Conservation (phyloP, 164 flowering plant species). For the Sedum album region DNA sequence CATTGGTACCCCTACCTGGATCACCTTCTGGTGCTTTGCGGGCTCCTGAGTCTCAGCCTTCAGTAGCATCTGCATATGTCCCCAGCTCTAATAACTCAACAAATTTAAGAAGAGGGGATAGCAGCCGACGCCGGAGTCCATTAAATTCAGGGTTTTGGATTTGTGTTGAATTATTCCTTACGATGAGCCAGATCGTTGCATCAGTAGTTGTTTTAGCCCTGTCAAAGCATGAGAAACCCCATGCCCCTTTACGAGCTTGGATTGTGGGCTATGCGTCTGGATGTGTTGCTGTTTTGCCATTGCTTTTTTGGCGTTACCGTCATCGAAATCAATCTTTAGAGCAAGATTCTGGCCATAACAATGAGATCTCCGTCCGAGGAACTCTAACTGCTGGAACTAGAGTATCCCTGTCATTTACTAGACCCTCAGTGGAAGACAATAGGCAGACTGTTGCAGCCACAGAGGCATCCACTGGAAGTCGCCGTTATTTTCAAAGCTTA, state of each 20-base stretch:
- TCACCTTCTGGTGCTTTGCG: constrained; percentile 12
- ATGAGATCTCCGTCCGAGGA: constrained; percentile 29
- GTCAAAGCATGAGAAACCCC: constrained; percentile 31
- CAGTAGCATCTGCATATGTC: constrained; percentile 14
- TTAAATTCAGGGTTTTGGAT: constrained; percentile 79
- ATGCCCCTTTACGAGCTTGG: constrained; percentile 34
- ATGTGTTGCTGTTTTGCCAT: constrained; percentile 38
- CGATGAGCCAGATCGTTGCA: constrained; percentile 59
- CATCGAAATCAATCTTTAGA: constrained; percentile 38
- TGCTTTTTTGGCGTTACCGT: constrained; percentile 65
- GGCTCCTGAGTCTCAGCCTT: constrained; percentile 10
- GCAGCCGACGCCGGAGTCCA: constrained; percentile 65
- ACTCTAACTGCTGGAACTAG: constrained; percentile 25
- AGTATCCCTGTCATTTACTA: constrained; percentile 26
- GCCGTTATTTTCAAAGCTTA: constrained; percentile 19
- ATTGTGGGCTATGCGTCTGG: constrained; percentile 42
- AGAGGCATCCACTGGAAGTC: constrained; percentile 17
- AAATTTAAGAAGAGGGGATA: constrained; percentile 37
- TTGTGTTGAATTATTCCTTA: constrained; percentile 54
- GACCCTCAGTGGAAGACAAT: constrained; percentile 27
- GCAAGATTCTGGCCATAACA: constrained; percentile 33
- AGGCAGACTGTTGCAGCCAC: constrained; percentile 8
- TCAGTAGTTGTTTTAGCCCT: constrained; percentile 29
- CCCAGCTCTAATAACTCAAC: constrained; percentile 20
- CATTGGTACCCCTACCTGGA: not conserved